A percentile compares a stretch with the other conserved stretches of the same genome.
Evolutionary conservation across 768 basidiomycete species (phyloP).

Genomic region (Neoboletus subvelutipes): DNA sequence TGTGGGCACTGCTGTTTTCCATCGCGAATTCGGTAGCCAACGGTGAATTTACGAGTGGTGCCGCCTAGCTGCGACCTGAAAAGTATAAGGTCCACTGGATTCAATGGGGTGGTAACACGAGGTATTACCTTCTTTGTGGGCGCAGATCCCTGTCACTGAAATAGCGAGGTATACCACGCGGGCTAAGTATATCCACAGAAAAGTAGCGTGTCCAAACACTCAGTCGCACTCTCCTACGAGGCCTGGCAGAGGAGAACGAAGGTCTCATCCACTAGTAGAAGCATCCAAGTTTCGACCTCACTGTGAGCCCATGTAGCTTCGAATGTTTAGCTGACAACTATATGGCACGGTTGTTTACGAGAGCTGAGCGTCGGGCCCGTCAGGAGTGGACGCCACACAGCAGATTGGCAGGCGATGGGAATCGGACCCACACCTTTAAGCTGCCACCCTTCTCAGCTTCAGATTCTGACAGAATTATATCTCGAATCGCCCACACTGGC

Average conservation of each 20-base stretch:
- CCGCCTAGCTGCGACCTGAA: background rate
- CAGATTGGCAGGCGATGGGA: background rate
- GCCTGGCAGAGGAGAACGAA: background rate
- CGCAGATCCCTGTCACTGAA: conserved; percentile 3
- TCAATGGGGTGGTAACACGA: background rate
- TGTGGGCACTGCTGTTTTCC: background rate
- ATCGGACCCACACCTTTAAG: background rate
- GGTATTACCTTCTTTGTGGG: conserved; percentile 5
- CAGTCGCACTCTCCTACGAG: background rate
- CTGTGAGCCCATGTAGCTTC: background rate
- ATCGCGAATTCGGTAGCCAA: background rate
- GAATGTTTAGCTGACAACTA: background rate
- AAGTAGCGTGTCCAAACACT: too few relatives aligned
- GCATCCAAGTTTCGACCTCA: background rate
- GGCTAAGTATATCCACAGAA: background rate
- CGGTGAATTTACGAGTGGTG: background rate
- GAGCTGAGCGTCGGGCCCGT: too few relatives aligned
- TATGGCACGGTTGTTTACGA: background rate
- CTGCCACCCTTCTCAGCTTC: too few relatives aligned
- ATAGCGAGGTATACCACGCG: background rate
- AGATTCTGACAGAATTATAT: background rate
- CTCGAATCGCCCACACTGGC: background rate
- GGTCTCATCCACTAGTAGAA: too few relatives aligned
- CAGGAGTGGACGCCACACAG: background rate
- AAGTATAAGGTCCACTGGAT: background rate